A percentile compares a stretch with the other conserved stretches of the same genome.
Evolutionary conservation across 2,329 filamentous ascomycete genomes (phyloP).

Genomic region (Drechslerella dactyloides): DNA sequence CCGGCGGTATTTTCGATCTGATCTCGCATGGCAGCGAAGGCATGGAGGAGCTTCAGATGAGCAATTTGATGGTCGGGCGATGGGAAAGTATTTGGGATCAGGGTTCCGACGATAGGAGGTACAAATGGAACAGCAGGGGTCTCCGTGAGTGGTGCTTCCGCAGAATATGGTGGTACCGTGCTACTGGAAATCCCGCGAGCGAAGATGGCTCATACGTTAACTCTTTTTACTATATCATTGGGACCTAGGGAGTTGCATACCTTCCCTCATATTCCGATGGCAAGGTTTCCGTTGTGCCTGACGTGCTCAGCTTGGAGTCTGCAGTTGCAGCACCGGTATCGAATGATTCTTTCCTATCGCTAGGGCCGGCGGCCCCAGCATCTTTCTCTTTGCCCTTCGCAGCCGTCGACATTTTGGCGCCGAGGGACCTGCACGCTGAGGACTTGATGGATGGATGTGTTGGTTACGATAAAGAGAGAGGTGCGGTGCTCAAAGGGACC

Average conservation of each 20-base stretch:
- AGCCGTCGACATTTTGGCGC: slow-evolving; percentile 10
- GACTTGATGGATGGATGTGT: too few relatives aligned
- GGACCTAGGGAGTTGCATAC: neutral
- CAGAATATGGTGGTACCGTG: slow-evolving; percentile 32
- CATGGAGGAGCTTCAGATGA: slow-evolving; percentile 45
- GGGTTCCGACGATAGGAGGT: slow-evolving; percentile 13
- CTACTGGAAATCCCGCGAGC: neutral
- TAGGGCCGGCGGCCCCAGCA: neutral
- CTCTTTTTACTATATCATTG: neutral
- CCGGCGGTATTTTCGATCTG: slow-evolving; percentile 29
- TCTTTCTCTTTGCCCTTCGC: slow-evolving; percentile 23
- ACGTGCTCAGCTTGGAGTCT: slow-evolving; percentile 7
- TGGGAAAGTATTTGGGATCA: slow-evolving; percentile 28
- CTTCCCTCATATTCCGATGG: slow-evolving; percentile 20
- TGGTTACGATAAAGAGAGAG: too few relatives aligned
- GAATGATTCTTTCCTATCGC: slow-evolving; percentile 1
- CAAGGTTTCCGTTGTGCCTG: slow-evolving; percentile 20
- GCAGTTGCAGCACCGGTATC: slow-evolving; percentile 4
- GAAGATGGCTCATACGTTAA: neutral
- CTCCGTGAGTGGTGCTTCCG: slow-evolving; percentile 10
- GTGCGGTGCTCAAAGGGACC: too few relatives aligned
- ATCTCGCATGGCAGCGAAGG: slow-evolving; percentile 41
- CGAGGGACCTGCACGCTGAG: slow-evolving; percentile 8
- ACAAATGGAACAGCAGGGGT: slow-evolving; percentile 14
- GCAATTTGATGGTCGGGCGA: slow-evolving; percentile 27